Base-by-base conservation (phyloP, 1,284 basidiomycete species). In the Amylostereum areolatum region DNA sequence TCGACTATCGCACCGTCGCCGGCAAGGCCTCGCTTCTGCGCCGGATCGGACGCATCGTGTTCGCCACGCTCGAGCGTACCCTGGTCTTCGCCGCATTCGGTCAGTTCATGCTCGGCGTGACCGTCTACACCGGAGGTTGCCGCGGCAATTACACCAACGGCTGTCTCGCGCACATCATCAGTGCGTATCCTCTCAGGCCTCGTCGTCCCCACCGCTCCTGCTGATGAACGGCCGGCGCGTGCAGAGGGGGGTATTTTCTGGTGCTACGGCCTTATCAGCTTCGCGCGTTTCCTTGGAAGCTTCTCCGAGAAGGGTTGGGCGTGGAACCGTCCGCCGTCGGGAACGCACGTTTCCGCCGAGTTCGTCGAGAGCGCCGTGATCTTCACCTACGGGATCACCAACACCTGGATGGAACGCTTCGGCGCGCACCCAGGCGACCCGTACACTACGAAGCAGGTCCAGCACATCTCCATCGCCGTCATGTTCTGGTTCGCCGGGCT, bases 401-500 rank as follows among this genome's bases (percentile, higher is more conserved):
- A 98, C 65, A 94, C 89, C 6, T 98, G 93, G 92, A 93, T 98
- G 90, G 95, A 98, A 67, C 81, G 92, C 45, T 91, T 97, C 58
- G 94, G 93, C 6, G 87, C 85, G 0, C 66, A 80, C 24, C 68
- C 86, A 0, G 92, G 90, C 18, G 85, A 89, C 61, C 91, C 94
- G 3, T 97, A 81, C 68, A 90, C 90, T 1, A 89, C 94, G 45
- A 97, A 96, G 69, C 83, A 97, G 65, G 80, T 97, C 24, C 93
- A 98, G 65, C 96, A 98, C 65, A 96, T 97, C 55, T 83, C 88
- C 50, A 97, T 98, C 54, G 94, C 94, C 62, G 89, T 85, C 59
- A 96, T 95, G 93, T 97, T 96, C 70, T 97, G 92, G 85, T 96
- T 94, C 59, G 92, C 90, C 8, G 95, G 95, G 3, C 73, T 93